Percentiles rank a stretch among this genome's conserved stretches.
Conservation (phyloP, 352 stramenopile species). For the Saprolegnia parasitica region DNA sequence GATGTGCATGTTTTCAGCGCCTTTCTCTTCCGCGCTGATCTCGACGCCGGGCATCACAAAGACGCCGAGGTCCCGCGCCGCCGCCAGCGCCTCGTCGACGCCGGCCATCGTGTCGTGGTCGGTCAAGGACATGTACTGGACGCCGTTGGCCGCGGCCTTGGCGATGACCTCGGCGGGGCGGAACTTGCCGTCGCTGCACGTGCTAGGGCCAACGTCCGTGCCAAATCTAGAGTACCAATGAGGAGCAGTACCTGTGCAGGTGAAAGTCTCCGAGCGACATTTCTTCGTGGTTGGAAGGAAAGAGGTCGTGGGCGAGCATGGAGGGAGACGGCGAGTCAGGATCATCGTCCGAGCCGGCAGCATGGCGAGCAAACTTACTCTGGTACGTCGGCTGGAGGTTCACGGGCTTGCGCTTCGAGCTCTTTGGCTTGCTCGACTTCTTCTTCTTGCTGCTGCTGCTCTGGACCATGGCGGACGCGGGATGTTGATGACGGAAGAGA, state of each 20-base stretch:
- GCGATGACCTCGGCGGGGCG: slow-evolving; percentile 66
- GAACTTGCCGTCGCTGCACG: slow-evolving; percentile 79
- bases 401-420: slow-evolving; percentile 69
- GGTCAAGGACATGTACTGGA: slow-evolving; percentile 77
- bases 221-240: not conserved
- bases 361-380: slow-evolving; percentile 61
- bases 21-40: slow-evolving; percentile 81
- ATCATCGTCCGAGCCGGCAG: not conserved
- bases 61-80: slow-evolving; percentile 55
- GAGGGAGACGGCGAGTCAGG: slow-evolving; percentile 34
- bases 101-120: slow-evolving; percentile 85
- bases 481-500: no score
- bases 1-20: slow-evolving; percentile 81
- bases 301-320: slow-evolving; percentile 55
- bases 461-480: slow-evolving; percentile 21
- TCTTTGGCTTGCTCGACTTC: slow-evolving; percentile 71
- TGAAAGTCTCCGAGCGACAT: slow-evolving; percentile 68
- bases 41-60: slow-evolving; percentile 78
- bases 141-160: slow-evolving; percentile 70
- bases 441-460: slow-evolving; percentile 41
- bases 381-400: slow-evolving; percentile 80
- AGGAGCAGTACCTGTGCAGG: slow-evolving; percentile 60
- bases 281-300: slow-evolving; percentile 58
- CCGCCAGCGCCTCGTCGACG: slow-evolving; percentile 63
- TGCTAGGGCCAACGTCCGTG: slow-evolving; percentile 32